Evolutionary conservation across 176 grass and related monocot genomes (phyloP), one percentile per base, ranked within the genome.

Genomic region (Puccinellia tenuiflora): DNA sequence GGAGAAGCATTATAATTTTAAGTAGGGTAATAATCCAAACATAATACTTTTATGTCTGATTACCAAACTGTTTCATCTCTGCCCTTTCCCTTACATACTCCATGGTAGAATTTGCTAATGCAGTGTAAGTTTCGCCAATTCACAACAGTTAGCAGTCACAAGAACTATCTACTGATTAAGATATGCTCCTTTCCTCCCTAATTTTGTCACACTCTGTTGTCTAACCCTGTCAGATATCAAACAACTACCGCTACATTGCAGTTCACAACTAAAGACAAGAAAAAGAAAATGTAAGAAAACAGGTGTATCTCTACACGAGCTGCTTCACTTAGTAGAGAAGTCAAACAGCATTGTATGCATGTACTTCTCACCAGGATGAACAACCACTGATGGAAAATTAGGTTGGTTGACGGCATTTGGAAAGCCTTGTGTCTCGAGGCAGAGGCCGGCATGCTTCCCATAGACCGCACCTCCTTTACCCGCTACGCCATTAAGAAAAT

Each of bases 401-500:
- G 81, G 79, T 17, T 95, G 88, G 71, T 98, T 98, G 59, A 98
- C 85, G 14, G 92, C 92, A 84, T 98, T 95, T 16, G 96, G 92
- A 37, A 98, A 98, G 55, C 96, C 96, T 71, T 98, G 92, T 0
- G 92, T 98, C 90, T 95, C 92, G 7, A 98, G 84, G 81, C 96
- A 98, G 26, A 98, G 67, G 4, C 79, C 96, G 2, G 88, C 79
- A 52, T 92, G 86, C 84, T 93, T 93, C 21, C 80, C 84, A 57
- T 98, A 93, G 43, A 87, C 64, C 3, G 76, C 82, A 45, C 92
- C 91, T 62, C 77, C 84, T 91, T 98, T 98, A 8, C 96, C 96
- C 43, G 60, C 77, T 17, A 93, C 50, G 63, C 89, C 89, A 61
- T 62, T 6, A 21, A 98, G 53, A 47, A 86, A 98, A 88, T 93